These are phyloP conservation scores for Lecanicillium sp. DNA, from an alignment of 2,329 filamentous ascomycete species.

Conservation along the genomic window DNA sequence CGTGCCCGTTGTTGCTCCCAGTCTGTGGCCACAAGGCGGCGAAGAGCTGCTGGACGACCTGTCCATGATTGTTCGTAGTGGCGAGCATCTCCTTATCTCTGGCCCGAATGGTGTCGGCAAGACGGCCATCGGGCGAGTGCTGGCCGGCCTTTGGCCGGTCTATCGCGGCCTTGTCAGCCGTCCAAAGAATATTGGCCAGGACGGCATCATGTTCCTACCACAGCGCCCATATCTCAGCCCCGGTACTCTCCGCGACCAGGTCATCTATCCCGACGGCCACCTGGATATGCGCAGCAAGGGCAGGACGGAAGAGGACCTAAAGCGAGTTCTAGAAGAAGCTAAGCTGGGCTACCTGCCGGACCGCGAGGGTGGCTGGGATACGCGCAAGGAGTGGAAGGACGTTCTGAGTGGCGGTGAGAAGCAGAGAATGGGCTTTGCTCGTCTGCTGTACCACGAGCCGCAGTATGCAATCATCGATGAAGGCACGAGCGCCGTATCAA, in stretches of 20 bases:
- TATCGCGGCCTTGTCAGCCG: conserved; percentile 88
- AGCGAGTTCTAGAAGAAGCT: conserved; percentile 71
- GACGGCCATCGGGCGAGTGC: conserved; percentile 75
- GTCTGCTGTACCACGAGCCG: conserved; percentile 89
- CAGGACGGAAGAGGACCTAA: conserved; percentile 69
- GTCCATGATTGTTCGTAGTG: conserved; percentile 79
- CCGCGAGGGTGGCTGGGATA: conserved; percentile 93
- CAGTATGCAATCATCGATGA: conserved; percentile 92
- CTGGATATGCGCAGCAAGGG: conserved; percentile 83
- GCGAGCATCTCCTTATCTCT: conserved; percentile 91
- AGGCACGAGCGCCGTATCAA: conserved; percentile 87
- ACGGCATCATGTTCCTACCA: conserved; percentile 97
- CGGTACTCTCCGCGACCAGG: conserved; percentile 89
- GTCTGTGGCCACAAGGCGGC: conserved; percentile 79
- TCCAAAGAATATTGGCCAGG: conserved; percentile 69
- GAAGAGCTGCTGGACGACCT: conserved; percentile 86
- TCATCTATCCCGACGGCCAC: conserved; percentile 95
- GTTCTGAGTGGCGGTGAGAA: conserved; percentile 97
- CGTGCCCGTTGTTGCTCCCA: conserved; percentile 85
- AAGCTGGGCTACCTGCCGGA: conserved; percentile 82
- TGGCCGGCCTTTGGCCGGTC: conserved; percentile 91
- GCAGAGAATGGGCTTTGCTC: conserved; percentile 85
- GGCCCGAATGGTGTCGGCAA: conserved; percentile 94
- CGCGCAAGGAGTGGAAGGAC: conserved; percentile 96
- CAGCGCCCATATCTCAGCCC: conserved; percentile 88